Evolutionary conservation across 768 basidiomycete species (phyloP).

Genomic region (Xanthoconium stramineum): DNA sequence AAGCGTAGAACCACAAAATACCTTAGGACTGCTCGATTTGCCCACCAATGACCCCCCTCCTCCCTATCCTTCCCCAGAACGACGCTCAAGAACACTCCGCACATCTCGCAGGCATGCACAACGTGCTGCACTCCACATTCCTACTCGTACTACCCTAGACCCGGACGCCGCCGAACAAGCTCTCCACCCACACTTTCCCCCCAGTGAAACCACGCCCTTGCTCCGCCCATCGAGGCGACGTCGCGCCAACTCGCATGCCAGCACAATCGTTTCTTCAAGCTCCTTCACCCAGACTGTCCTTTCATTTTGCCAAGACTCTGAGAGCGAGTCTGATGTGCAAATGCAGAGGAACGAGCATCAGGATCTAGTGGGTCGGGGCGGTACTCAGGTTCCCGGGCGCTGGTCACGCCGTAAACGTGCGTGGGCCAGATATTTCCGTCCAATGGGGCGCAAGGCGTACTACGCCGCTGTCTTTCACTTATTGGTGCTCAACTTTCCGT

Average conservation of each 20-base stretch:
- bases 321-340: constrained; percentile 40
- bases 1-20: constrained; percentile 2
- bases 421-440: constrained; percentile 64
- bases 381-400: background rate
- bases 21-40: constrained; percentile 8
- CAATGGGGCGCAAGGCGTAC: constrained; percentile 54
- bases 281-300: constrained; percentile 68
- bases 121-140: constrained; percentile 28
- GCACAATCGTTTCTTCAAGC: constrained; percentile 41
- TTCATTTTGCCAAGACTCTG: constrained; percentile 62
- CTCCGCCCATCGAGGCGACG: constrained; percentile 39
- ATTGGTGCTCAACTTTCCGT: constrained; percentile 73
- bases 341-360: constrained; percentile 13
- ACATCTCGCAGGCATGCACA: constrained; percentile 29
- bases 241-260: constrained; percentile 58
- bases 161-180: constrained; percentile 34
- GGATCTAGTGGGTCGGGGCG: constrained; percentile 8
- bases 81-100: constrained; percentile 38
- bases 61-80: constrained; percentile 57
- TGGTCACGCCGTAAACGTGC: constrained; percentile 21
- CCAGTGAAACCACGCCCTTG: constrained; percentile 49
- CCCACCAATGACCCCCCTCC: constrained; percentile 58
- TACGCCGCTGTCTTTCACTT: constrained; percentile 68
- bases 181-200: constrained; percentile 22
- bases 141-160: constrained; percentile 31